Conservation (phyloP, 2,329 filamentous ascomycete genomes). For the Fusarium sp. region DNA sequence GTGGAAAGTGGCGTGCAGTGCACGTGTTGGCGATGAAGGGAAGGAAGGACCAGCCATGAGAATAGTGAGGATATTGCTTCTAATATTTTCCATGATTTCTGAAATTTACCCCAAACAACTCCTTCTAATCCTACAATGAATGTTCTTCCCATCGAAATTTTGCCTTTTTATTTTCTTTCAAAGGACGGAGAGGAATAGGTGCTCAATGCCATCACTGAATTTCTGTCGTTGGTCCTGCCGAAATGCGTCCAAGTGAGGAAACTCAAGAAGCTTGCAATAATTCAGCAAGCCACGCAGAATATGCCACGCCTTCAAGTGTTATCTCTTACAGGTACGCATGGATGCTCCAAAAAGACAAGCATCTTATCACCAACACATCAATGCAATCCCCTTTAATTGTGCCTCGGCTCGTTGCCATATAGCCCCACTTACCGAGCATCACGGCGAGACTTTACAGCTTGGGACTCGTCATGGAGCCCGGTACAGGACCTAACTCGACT, state of each 20-base stretch:
- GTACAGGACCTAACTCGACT: not conserved
- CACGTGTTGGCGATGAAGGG: conserved; percentile 8
- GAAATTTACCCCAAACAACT: not conserved
- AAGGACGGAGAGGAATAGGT: not conserved
- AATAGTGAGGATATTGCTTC: not conserved
- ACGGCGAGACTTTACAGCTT: conserved; percentile 11
- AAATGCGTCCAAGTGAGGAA: not conserved
- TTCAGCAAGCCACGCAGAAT: not conserved
- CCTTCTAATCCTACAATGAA: not conserved
- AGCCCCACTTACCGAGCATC: conserved; percentile 23
- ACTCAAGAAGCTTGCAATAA: not conserved
- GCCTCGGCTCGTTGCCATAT: conserved; percentile 27
- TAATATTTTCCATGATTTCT: too few relatives aligned
- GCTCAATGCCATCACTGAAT: too few relatives aligned
- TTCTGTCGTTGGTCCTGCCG: not conserved
- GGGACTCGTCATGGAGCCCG: not conserved
- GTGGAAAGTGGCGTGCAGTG: conserved; percentile 11
- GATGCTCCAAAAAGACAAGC: not conserved
- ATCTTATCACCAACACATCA: not conserved
- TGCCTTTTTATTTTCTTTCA: not conserved
- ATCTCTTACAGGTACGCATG: not conserved
- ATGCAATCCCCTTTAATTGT: conserved; percentile 9
- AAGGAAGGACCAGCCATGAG: not conserved
- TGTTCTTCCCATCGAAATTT: not conserved
- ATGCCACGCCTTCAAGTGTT: not conserved